Evolutionary conservation across 164 flowering plant genomes (phyloP), one percentile per base, ranked within the genome.

Genomic region (Euptelea pleiosperma): DNA sequence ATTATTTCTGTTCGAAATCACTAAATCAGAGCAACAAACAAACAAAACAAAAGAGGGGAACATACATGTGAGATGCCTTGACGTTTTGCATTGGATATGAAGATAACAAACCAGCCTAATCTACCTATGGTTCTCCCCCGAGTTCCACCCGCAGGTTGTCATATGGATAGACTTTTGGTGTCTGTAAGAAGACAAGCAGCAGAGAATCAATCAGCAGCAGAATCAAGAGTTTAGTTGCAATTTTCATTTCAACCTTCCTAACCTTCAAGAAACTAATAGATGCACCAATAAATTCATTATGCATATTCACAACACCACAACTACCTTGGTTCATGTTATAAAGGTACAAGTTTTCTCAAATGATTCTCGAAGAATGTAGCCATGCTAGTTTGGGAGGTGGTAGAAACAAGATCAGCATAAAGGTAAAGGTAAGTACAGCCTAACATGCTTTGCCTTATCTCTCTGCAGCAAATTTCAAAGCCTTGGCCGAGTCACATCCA

Each of bases 141-240:
- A 94, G 96, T 89, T 94, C 96, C 73, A 81, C 93, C 35, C 93
- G 82, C 57, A 94, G 71, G 71, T 91, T 94, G 81, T 91, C 99
- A 57, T 89, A 94, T 42, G 99, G 99, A 66, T 79, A 89, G 9
- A 94, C 93, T 77, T 80, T 94, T 29, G 97, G 99, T 24, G 91
- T 65, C 96, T 91, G 14, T 42, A 49, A 64, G 37, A 65, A 69
- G 37, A 62, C 63, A 60, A 52, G 35, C 26, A 45, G 14, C 11
- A 47, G 44, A 58, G n/a, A 64, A 61, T 28, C 34, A 37, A 47
- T 33, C n/a, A n/a, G n/a, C n/a, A n/a, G n/a, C n/a, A n/a, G n/a
- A n/a, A n/a, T n/a, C n/a, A n/a, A n/a, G n/a, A n/a, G n/a, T n/a
- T n/a, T n/a, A 44, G 7, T 10, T 42, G 21, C 52, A 44, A 22